Base-by-base conservation (phyloP, 208 protist species). In the Acanthamoeba royreba region DNA sequence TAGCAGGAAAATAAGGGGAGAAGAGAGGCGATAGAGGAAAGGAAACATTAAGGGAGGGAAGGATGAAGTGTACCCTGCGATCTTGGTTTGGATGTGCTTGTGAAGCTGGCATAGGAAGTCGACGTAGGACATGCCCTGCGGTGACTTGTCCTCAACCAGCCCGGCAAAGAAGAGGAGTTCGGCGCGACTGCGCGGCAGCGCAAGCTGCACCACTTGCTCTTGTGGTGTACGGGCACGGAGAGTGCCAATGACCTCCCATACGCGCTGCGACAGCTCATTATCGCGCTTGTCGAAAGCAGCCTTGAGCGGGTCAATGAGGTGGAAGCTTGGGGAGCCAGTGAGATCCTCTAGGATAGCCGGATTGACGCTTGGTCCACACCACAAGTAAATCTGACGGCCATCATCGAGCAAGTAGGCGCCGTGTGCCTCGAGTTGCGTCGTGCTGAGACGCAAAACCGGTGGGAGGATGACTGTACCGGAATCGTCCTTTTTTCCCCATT, bases 41-140 rank as follows among this genome's bases (percentile, higher is more conserved):
- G 35, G 5, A 28, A 72, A n/a, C n/a, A 92, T 43, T 25, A 72
- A 9, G 61, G 11, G 4, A 74, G 35, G 31, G 7, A 55, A n/a
- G n/a, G n/a, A n/a, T n/a, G n/a, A n/a, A 25, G 28, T 15, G 8
- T 25, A 93, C 90, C 90, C 66, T 69, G 66, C 22, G 33, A 93
- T 45, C 74, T 93, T 93, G 90, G 45, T 93, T 72, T 93, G 90
- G 72, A 93, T 93, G 66, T 93, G 90, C 40, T 53, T 45, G 74
- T 93, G 90, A 22, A 93, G 53, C 1, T 93, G 90, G 28, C 63
- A 87, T 35, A 93, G 72, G 45, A 93, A 93, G 43, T 93, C 90
- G 11, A 86, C 72, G 72, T 93, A 93, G 74, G 90, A 93, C 90
- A 93, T 93, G 25, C 43, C 38, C 22, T 61, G 33, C 40, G 19